Percentiles rank a stretch among this genome's conserved stretches.
Conservation (phyloP, 768 basidiomycete genomes). For the Rubroboletus satanas region DNA sequence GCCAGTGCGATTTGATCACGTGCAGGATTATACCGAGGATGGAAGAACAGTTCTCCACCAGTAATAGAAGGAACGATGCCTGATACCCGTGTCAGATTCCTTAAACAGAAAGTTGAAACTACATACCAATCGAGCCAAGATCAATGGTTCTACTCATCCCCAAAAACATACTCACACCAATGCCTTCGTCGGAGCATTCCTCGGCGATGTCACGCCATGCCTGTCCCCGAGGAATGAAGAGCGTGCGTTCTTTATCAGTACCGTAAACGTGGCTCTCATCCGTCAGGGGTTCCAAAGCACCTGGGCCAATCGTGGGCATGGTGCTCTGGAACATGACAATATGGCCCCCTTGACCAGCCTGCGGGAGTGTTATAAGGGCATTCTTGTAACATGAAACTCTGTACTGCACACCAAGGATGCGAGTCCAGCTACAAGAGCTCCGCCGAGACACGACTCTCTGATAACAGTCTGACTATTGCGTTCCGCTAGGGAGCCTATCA, state of each 20-base stretch:
- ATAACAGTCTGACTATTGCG: slow-evolving; percentile 50
- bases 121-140: slow-evolving; percentile 76
- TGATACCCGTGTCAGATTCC: slow-evolving; percentile 23
- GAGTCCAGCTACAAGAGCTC: slow-evolving; percentile 67
- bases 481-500: slow-evolving; percentile 62
- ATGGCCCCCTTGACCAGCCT: slow-evolving; percentile 75
- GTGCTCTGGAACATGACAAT: slow-evolving; percentile 67
- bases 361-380: slow-evolving; percentile 8
- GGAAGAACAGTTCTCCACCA: slow-evolving; percentile 89
- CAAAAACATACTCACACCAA: slow-evolving; percentile 87
- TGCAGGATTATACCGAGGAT: slow-evolving; percentile 77
- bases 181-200: slow-evolving; percentile 83
- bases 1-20: slow-evolving; percentile 62
- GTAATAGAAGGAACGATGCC: slow-evolving; percentile 67
- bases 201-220: slow-evolving; percentile 83
- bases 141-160: slow-evolving; percentile 79
- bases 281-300: slow-evolving; percentile 54
- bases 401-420: slow-evolving; percentile 59
- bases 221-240: slow-evolving; percentile 77
- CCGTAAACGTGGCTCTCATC: slow-evolving; percentile 70
- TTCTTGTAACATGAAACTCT: slow-evolving; percentile 11
- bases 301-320: slow-evolving; percentile 67
- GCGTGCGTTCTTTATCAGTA: slow-evolving; percentile 77
- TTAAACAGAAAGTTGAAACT: background rate
- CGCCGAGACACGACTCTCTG: slow-evolving; percentile 68